Base-by-base conservation (phyloP, 2,329 filamentous ascomycete genomes). In the Cladosporium sp. region DNA sequence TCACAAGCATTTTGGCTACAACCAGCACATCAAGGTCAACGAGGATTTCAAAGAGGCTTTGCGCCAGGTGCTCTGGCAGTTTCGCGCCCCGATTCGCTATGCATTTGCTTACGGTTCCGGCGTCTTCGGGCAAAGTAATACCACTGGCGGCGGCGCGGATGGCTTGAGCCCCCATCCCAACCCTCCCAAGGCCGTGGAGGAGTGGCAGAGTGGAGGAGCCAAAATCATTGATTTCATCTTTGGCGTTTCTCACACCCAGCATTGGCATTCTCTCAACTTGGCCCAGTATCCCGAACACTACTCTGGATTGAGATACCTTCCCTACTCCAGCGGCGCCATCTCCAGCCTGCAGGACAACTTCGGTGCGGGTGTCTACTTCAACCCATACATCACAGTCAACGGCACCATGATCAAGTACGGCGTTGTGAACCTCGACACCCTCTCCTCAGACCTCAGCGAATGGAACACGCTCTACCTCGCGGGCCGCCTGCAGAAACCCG, bases 191-290 rank as follows among this genome's bases (percentile, higher is more conserved):
- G 88, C 88, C 1, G 84, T 97, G 7, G 76, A 86, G 57, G 88
- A 89, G 58, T 87, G 90, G 58, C 92, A 97, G 69, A 84, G 88
- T 61, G 88, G 88, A 25, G 83, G 84, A 1, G 89, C 89, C 11
- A 96, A 96, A 73, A 95, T 97, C 84, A 95, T 98, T 56, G 93
- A 98, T 70, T 95, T 98, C 67, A 94, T 98, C 59, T 93, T 98
- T 66, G 93, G 92, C 20, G 92, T 97, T 9, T 88, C 88, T 1
- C 88, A 95, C 68, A 89, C 87, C 1, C 87, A 98, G 65, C 93
- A 98, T 71, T 98, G 92, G 88, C 93, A 98, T 71, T 91, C 86
- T 29, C 77, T 98, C 53, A 98, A 98, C 63, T 76, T 98, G 59
- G 78, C 79, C 57, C 86, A 96, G 67, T 86, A 98, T 64, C 85